phyloP scores from a whole-genome alignment of 495 filamentous ascomycete genomes.

The Filosporella fistucella region DNA sequence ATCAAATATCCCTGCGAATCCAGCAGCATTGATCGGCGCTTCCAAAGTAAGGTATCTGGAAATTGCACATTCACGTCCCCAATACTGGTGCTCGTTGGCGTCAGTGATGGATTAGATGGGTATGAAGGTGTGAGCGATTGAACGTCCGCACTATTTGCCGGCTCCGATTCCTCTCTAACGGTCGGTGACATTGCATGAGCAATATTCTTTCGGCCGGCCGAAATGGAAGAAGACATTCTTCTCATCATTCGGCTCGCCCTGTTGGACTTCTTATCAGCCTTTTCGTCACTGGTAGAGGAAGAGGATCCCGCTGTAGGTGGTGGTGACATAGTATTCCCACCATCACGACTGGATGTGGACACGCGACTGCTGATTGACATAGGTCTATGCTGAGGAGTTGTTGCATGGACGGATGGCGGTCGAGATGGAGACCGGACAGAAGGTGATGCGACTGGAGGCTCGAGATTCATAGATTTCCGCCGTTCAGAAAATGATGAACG shows the following conservation, averaged over 20 bases:
- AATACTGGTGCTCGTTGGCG: slow-evolving; percentile 54
- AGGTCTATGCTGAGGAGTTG: slow-evolving; percentile 4
- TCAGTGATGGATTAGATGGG: slow-evolving; percentile 27
- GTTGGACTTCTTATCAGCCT: slow-evolving; percentile 53
- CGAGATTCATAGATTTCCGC: slow-evolving; percentile 32
- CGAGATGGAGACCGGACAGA: slow-evolving; percentile 28
- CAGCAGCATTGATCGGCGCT: slow-evolving; percentile 75
- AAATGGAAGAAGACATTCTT: slow-evolving; percentile 69
- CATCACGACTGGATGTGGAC: slow-evolving; percentile 11
- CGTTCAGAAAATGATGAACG: slow-evolving; percentile 35
- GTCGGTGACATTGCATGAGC: slow-evolving; percentile 52
- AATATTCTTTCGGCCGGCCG: slow-evolving; percentile 54
- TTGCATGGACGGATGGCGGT: slow-evolving; percentile 18
- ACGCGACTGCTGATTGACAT: slow-evolving; percentile 20
- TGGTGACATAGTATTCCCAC: background rate
- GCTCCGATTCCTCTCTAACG: slow-evolving; percentile 56
- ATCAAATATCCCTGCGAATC: slow-evolving; percentile 74
- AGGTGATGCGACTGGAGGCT: slow-evolving; percentile 27
- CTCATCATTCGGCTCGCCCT: slow-evolving; percentile 74
- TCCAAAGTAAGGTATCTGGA: slow-evolving; percentile 89
- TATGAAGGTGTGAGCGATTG: slow-evolving; percentile 15
- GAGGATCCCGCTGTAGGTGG: slow-evolving; percentile 11
- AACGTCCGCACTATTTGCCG: slow-evolving; percentile 30
- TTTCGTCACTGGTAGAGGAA: slow-evolving; percentile 16
- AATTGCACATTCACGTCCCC: slow-evolving; percentile 94